Percentiles rank a stretch among this genome's conserved stretches.
Conservation (phyloP, 2,329 filamentous ascomycete species). For the Hymenotorrendiella dingleyae region DNA sequence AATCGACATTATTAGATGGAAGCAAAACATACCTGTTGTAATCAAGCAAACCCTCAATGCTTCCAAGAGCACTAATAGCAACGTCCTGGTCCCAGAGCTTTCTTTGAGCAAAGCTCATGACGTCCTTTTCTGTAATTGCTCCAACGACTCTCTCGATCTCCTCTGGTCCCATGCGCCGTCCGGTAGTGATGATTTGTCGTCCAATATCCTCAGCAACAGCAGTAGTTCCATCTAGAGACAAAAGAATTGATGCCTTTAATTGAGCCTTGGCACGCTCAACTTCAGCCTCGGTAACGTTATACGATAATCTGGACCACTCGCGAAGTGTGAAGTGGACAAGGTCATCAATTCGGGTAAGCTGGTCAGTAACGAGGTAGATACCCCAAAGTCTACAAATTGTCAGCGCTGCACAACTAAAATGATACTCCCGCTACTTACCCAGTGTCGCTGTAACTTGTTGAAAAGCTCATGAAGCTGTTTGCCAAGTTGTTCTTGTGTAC, state of each 20-base stretch:
- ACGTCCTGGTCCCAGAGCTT: constrained; percentile 98
- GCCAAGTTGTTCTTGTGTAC: constrained; percentile 92
- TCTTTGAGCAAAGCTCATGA: constrained; percentile 91
- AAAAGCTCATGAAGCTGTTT: constrained; percentile 99
- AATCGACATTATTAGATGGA: not conserved
- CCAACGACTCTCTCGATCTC: constrained; percentile 94
- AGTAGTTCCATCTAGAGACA: constrained; percentile 95
- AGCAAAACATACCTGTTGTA: constrained; percentile 6
- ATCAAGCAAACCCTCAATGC: constrained; percentile 64
- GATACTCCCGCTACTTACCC: constrained; percentile 55
- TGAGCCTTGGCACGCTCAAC: constrained; percentile 98
- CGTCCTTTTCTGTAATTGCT: constrained; percentile 86
- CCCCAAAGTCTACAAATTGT: constrained; percentile 76
- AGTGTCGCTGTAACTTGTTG: constrained; percentile 98
- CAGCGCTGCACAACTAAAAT: constrained; percentile 25
- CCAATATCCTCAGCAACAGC: constrained; percentile 97
- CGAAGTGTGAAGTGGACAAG: constrained; percentile 97
- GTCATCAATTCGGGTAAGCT: constrained; percentile 82
- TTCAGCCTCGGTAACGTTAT: constrained; percentile 82
- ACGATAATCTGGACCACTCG: constrained; percentile 94
- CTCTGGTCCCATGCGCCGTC: constrained; percentile 80
- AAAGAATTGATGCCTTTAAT: constrained; percentile 95
- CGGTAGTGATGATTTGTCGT: constrained; percentile 96
- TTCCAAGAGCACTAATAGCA: constrained; percentile 86
- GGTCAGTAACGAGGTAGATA: constrained; percentile 95